Conservation (phyloP, 169 alveolate species). For the Plasmodium berghei region DNA sequence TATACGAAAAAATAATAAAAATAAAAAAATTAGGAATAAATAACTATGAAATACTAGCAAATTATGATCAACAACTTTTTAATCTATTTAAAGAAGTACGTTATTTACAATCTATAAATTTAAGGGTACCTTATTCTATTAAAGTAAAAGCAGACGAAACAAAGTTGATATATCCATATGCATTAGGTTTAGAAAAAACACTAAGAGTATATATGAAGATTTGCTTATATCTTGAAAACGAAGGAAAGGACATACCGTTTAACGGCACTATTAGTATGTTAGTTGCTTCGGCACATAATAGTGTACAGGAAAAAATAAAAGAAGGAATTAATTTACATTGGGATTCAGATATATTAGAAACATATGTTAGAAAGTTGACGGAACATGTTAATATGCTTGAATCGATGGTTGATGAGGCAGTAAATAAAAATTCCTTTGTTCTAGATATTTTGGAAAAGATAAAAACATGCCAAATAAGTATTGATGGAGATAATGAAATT, state of each 20-base stretch:
- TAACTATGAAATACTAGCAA: slow-evolving; percentile 79
- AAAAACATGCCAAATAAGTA: slow-evolving; percentile 52
- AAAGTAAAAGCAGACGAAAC: slow-evolving; percentile 93
- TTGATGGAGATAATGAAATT: slow-evolving; percentile 25
- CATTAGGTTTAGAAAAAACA: slow-evolving; percentile 88
- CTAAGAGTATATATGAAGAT: slow-evolving; percentile 87
- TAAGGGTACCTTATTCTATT: slow-evolving; percentile 91
- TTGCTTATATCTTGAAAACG: slow-evolving; percentile 68
- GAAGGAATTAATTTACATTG: slow-evolving; percentile 80
- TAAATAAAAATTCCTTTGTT: slow-evolving; percentile 66
- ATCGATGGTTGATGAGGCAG: slow-evolving; percentile 80
- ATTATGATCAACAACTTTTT: slow-evolving; percentile 77
- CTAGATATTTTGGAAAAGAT: slow-evolving; percentile 61
- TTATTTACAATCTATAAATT: slow-evolving; percentile 85
- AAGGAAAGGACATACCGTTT: slow-evolving; percentile 46
- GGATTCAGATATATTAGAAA: slow-evolving; percentile 81
- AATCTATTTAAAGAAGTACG: slow-evolving; percentile 86
- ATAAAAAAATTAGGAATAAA: slow-evolving; percentile 69
- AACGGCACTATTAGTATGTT: slow-evolving; percentile 44
- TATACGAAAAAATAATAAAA: slow-evolving; percentile 68
- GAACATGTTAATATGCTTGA: slow-evolving; percentile 81
- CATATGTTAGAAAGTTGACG: slow-evolving; percentile 77
- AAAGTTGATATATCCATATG: slow-evolving; percentile 92
- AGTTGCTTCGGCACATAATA: slow-evolving; percentile 71
- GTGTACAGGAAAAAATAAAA: slow-evolving; percentile 77